Evolutionary conservation across 2,329 filamentous ascomycete species (phyloP).

Genomic region (Cladophialophora carrionii): DNA sequence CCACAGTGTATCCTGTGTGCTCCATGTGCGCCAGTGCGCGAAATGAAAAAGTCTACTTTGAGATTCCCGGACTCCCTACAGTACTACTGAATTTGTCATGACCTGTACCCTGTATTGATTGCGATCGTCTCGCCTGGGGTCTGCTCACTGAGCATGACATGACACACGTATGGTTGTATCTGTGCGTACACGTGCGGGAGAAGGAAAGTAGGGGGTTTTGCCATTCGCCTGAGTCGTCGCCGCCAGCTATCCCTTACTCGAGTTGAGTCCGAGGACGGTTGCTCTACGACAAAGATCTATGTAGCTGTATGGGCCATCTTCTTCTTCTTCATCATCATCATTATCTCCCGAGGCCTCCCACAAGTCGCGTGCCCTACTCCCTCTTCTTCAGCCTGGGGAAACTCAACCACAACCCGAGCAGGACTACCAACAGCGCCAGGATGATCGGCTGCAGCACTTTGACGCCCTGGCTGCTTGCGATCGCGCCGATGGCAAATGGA

Average conservation of each 20-base stretch:
- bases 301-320: no score
- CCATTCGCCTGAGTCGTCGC: no score
- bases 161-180: no score
- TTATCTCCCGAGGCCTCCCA: no score
- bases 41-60: neutral
- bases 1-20: neutral
- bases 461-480: constrained; percentile 57
- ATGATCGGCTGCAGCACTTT: constrained; percentile 62
- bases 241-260: neutral
- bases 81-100: no score
- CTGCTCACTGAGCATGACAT: no score
- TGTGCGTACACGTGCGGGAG: no score
- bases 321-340: no score
- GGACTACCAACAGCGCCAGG: constrained; percentile 48
- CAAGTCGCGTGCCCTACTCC: constrained; percentile 9
- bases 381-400: constrained; percentile 36
- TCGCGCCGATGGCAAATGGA: constrained; percentile 48
- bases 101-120: no score
- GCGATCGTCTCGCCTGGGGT: no score
- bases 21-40: neutral
- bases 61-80: neutral
- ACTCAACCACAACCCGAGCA: constrained; percentile 33
- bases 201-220: no score
- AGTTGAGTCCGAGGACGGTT: neutral
- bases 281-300: neutral